Evolutionary conservation across 805 yeast species (phyloP).

Genomic region (Candida ficus): DNA sequence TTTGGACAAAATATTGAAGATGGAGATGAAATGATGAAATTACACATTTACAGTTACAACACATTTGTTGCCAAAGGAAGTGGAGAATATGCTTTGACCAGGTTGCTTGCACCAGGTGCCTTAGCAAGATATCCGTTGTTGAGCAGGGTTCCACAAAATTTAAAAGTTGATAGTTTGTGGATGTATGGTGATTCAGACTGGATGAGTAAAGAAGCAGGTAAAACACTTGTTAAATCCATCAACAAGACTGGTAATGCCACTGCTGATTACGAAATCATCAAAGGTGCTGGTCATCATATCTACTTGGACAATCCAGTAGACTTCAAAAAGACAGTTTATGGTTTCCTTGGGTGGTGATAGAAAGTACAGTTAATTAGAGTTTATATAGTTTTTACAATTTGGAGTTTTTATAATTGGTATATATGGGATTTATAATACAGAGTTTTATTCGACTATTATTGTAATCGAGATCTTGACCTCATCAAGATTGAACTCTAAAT

Average conservation of each 20-base stretch:
- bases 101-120: constrained; percentile 56
- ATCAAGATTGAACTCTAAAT: too few relatives aligned
- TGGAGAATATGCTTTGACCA: constrained; percentile 60
- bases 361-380: not conserved
- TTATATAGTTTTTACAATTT: too few relatives aligned
- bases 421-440: too few relatives aligned
- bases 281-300: constrained; percentile 60
- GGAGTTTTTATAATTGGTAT: too few relatives aligned
- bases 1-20: constrained; percentile 27
- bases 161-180: constrained; percentile 36
- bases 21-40: constrained; percentile 28
- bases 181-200: constrained; percentile 66
- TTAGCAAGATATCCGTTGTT: constrained; percentile 50
- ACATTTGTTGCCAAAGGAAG: constrained; percentile 51
- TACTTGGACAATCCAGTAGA: constrained; percentile 52
- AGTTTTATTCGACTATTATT: too few relatives aligned
- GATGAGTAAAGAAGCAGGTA: constrained; percentile 65
- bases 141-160: constrained; percentile 42
- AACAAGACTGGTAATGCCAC: constrained; percentile 12
- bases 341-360: constrained; percentile 25
- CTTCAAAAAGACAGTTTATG: constrained; percentile 41
- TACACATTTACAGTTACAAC: constrained; percentile 50
- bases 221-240: constrained; percentile 34
- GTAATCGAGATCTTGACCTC: too few relatives aligned
- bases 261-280: constrained; percentile 32